A percentile compares a stretch with the other conserved stretches of the same genome.
phyloP scores from a whole-genome alignment of 805 yeast genomes.

The Saccharomycopsis javanensis region DNA sequence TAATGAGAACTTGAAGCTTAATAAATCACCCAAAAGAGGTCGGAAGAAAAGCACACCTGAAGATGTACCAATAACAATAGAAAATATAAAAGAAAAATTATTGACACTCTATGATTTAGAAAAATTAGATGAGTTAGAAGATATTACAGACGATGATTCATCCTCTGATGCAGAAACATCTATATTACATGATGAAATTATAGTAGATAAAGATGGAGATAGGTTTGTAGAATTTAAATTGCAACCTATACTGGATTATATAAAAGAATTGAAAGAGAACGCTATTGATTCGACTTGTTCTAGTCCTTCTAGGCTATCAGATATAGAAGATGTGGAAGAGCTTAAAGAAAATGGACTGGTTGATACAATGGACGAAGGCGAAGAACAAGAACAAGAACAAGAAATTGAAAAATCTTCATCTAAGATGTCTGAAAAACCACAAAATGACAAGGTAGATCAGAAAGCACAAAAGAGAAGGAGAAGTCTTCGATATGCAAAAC shows the following conservation, averaged over 20 bases:
- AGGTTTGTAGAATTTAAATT: slow-evolving; percentile 13
- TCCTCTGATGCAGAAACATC: slow-evolving; percentile 2
- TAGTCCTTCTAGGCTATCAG: slow-evolving; percentile 13
- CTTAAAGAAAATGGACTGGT: background rate
- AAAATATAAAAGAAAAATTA: slow-evolving; percentile 52
- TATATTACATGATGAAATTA: background rate
- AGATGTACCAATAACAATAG: slow-evolving; percentile 28
- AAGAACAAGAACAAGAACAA: slow-evolving; percentile 3
- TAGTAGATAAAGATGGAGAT: slow-evolving; percentile 13
- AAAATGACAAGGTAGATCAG: background rate
- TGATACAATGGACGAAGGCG: slow-evolving; percentile 1
- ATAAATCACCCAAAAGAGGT: background rate
- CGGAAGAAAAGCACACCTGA: background rate
- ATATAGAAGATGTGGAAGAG: slow-evolving; percentile 5
- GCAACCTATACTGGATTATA: slow-evolving; percentile 8
- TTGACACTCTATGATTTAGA: slow-evolving; percentile 43
- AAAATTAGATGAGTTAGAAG: slow-evolving; percentile 48
- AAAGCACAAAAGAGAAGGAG: slow-evolving; percentile 1
- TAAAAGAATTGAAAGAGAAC: background rate
- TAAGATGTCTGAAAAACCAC: slow-evolving; percentile 1
- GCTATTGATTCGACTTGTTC: slow-evolving; percentile 16
- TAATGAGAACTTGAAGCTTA: background rate
- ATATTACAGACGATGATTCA: slow-evolving; percentile 23
- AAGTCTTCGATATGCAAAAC: background rate
- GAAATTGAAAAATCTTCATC: slow-evolving; percentile 1